phyloP scores from a whole-genome alignment of 345 rosid species.

The Mercurialis annua region DNA sequence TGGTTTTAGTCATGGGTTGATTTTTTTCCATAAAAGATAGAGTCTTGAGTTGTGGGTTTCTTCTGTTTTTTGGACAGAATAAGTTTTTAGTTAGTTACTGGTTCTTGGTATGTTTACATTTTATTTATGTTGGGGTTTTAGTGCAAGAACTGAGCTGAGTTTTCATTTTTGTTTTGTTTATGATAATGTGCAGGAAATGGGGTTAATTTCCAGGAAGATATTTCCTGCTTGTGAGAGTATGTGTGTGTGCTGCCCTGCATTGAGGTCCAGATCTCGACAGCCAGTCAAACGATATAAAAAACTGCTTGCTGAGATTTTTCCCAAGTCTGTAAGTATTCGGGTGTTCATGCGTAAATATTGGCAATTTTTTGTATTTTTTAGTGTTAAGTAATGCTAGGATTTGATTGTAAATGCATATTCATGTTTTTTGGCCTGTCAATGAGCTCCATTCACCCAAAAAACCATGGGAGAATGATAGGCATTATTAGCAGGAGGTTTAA shows the following conservation, averaged over 20 bases:
- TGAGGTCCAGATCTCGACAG: slow-evolving; percentile 95
- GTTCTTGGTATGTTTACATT: background rate
- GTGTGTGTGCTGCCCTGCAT: slow-evolving; percentile 97
- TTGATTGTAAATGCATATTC: background rate
- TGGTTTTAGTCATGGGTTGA: no score
- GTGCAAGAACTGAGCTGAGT: background rate
- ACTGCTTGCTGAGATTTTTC: slow-evolving; percentile 85
- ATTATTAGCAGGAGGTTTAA: background rate
- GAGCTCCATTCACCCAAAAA: background rate
- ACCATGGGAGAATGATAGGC: background rate
- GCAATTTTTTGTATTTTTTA: background rate
- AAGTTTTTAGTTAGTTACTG: background rate
- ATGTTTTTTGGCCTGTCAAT: background rate
- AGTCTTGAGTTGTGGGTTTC: background rate
- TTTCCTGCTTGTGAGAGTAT: slow-evolving; percentile 96
- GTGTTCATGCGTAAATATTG: background rate
- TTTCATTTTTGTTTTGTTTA: slow-evolving; percentile 9
- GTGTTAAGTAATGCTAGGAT: background rate
- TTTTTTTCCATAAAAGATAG: no score
- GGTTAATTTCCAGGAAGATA: slow-evolving; percentile 79
- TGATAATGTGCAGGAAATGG: slow-evolving; percentile 52
- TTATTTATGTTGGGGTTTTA: background rate
- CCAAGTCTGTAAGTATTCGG: slow-evolving; percentile 69
- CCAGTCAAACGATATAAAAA: slow-evolving; percentile 97
- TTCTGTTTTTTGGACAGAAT: background rate